Evolutionary conservation across 768 basidiomycete genomes (phyloP).

Genomic region (Suillus paluster): DNA sequence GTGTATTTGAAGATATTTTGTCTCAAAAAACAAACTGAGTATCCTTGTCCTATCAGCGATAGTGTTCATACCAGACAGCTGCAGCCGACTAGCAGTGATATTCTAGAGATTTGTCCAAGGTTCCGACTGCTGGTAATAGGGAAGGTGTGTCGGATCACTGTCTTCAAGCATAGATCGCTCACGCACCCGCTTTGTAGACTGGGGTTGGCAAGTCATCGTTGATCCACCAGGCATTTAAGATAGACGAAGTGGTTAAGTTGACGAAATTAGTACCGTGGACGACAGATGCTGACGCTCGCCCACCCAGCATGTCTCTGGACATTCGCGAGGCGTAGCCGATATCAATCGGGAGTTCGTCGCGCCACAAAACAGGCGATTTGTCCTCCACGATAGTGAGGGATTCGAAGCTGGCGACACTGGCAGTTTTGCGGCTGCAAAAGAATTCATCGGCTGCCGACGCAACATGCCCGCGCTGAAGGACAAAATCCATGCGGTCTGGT

Average conservation of each 20-base stretch:
- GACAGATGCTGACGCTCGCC: background rate
- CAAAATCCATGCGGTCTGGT: slow-evolving; percentile 20
- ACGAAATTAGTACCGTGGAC: background rate
- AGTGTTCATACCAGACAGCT: slow-evolving; percentile 3
- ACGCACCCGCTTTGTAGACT: slow-evolving; percentile 6
- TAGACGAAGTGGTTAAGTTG: slow-evolving; percentile 5
- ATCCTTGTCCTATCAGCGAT: background rate
- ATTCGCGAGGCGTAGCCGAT: slow-evolving; percentile 13
- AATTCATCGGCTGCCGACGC: slow-evolving; percentile 15
- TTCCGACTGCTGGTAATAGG: slow-evolving; percentile 14
- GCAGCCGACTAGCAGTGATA: slow-evolving; percentile 1
- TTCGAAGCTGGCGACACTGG: slow-evolving; percentile 13
- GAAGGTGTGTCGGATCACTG: slow-evolving; percentile 4
- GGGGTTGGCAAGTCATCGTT: slow-evolving; percentile 12
- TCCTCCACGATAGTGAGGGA: slow-evolving; percentile 19
- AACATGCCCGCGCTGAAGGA: slow-evolving; percentile 16
- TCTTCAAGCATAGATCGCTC: background rate
- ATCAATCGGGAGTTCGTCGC: slow-evolving; percentile 17
- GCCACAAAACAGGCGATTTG: slow-evolving; percentile 15
- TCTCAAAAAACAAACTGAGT: background rate
- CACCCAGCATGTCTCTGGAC: slow-evolving; percentile 3
- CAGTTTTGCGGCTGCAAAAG: slow-evolving; percentile 9
- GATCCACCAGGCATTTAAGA: slow-evolving; percentile 11
- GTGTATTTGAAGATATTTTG: background rate
- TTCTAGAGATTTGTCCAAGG: slow-evolving; percentile 11